These are phyloP conservation scores for Globisporangium emineosum DNA, from an alignment of 352 stramenopile species.

Conservation along the genomic window DNA sequence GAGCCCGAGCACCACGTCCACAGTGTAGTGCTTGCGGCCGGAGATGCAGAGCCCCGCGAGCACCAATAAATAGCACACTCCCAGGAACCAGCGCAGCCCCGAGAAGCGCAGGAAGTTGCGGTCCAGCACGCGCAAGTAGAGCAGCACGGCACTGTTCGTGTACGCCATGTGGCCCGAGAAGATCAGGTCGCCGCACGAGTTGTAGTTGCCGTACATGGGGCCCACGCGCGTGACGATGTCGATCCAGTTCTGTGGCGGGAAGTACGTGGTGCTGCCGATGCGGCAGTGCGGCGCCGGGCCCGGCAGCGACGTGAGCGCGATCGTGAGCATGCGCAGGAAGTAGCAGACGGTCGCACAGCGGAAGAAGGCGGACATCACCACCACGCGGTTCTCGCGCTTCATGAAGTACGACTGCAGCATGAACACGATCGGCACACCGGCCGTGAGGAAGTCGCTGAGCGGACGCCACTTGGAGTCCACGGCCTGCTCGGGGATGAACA, in stretches of 20 bases:
- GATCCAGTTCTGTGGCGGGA: constrained; percentile 61
- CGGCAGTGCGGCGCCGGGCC: constrained; percentile 69
- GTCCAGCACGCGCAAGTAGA: constrained; percentile 63
- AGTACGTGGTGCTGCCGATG: constrained; percentile 44
- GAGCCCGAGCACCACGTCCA: constrained; percentile 70
- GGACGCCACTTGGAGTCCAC: constrained; percentile 55
- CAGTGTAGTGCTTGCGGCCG: constrained; percentile 73
- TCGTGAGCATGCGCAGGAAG: constrained; percentile 61
- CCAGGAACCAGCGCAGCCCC: constrained; percentile 48
- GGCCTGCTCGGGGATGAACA: constrained; percentile 65
- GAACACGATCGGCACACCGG: constrained; percentile 54
- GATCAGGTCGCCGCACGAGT: constrained; percentile 73
- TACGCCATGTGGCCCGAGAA: constrained; percentile 79
- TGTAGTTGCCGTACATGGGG: constrained; percentile 73
- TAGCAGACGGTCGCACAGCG: constrained; percentile 68
- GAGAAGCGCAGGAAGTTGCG: constrained; percentile 50
- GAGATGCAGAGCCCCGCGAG: constrained; percentile 57
- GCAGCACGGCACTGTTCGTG: constrained; percentile 60
- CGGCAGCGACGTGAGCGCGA: constrained; percentile 65
- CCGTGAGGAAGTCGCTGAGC: constrained; percentile 66
- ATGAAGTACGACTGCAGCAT: constrained; percentile 51
- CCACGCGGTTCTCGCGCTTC: constrained; percentile 44
- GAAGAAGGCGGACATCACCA: constrained; percentile 60
- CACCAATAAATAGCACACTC: constrained; percentile 46
- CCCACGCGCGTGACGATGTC: constrained; percentile 72